phyloP scores from a whole-genome alignment of 176 grass and related monocot species.

The Zea luxurians region DNA sequence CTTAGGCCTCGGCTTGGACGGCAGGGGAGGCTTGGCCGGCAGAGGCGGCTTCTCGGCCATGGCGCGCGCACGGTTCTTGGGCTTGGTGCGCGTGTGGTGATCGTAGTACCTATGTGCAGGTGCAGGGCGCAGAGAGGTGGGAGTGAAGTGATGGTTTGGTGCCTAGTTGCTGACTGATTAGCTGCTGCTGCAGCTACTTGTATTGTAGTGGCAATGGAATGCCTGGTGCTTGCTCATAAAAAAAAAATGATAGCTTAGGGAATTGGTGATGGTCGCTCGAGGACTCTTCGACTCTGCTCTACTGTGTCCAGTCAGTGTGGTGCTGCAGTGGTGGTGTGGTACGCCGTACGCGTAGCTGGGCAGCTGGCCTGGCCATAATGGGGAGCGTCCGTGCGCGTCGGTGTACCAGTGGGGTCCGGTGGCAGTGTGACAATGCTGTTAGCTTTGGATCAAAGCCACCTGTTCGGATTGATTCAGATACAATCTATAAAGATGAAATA shows the following conservation, averaged over 20 bases:
- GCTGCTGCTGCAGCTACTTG: slow-evolving; percentile 26
- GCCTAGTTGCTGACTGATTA: slow-evolving; percentile 28
- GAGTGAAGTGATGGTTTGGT: slow-evolving; percentile 57
- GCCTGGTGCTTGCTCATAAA: background rate
- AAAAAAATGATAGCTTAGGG: background rate
- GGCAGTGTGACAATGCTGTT: background rate
- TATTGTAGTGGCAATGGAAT: slow-evolving; percentile 36
- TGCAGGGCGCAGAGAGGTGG: too few species aligned
- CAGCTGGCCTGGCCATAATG: background rate
- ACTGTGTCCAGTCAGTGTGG: background rate
- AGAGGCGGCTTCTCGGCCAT: slow-evolving; percentile 51
- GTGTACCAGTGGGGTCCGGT: background rate
- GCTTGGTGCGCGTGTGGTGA: background rate
- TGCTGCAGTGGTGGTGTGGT: background rate
- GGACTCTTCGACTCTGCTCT: background rate
- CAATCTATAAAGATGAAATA: too few species aligned
- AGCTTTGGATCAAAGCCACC: too few species aligned
- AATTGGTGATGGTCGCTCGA: slow-evolving; percentile 20
- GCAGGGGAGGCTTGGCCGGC: slow-evolving; percentile 23
- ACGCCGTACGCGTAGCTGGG: background rate
- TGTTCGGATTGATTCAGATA: too few species aligned
- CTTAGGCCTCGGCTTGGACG: slow-evolving; percentile 25
- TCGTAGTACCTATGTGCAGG: background rate
- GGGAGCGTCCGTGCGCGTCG: slow-evolving; percentile 3
- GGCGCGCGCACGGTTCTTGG: background rate